Base-by-base conservation (phyloP, 169 alveolate species). In the Eimeria acervulina region DNA sequence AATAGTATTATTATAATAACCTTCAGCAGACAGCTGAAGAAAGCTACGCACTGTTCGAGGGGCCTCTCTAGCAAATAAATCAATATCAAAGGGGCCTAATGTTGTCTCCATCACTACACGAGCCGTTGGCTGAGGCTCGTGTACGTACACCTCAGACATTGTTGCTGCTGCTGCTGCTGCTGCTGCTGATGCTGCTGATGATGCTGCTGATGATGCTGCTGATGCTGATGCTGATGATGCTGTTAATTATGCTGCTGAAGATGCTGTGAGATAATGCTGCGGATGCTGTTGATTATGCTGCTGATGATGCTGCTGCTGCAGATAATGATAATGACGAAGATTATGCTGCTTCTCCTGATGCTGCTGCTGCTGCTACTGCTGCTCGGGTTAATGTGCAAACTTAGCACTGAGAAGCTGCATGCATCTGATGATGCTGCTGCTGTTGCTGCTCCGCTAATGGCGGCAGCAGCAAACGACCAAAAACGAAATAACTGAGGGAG, bases 41-140 rank as follows among this genome's bases (percentile, higher is more conserved):
- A 99, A 98, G 96, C 98, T 98, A 85, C 98, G 90, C 95, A 99
- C 98, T 6, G 99, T 96, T 84, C 97, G 97, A 21, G 99, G 99
- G n/a, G 99, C 96, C 97, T 98, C 99, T 42, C 95, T 91, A n/a
- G 98, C 78, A 98, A 99, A 98, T 72, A 98, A 95, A 93, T 97
- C 99, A 63, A 98, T 95, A 72, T 98, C 98, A 51, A 98, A 95
- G 44, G 98, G 98, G 51, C 99, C 99, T 89, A 97, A 96, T 40
- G 97, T 91, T 12, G 99, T 98, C 83, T 97, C 97, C 36, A 98
- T 40, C 23, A 98, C 97, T 33, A 98, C 99, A 95, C 98, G 98
- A 28, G 99, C 99, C 51, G 97, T 90, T 6, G 99, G 98, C n/a
- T 98, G 97, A 42, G 99, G 99, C 96, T 97, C 99, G 59, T 83